Percentiles rank a stretch among this genome's conserved stretches.
Evolutionary conservation across 257 asterid species (phyloP).

Genomic region (Sherardia arvensis): DNA sequence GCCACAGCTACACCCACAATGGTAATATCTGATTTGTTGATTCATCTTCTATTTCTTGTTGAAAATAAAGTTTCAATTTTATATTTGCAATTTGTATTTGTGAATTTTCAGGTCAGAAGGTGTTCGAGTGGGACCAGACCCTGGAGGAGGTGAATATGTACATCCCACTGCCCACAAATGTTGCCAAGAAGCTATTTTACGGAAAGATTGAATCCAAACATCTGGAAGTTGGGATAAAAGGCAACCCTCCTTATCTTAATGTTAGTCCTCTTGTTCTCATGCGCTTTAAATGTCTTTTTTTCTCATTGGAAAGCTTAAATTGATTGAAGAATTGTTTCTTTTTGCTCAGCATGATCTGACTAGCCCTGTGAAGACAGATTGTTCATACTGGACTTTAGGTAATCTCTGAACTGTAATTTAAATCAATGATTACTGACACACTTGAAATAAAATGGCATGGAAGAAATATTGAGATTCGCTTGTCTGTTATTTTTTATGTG

Average conservation of each 20-base stretch:
- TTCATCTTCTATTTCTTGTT: neutral
- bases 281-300: neutral
- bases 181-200: constrained; percentile 73
- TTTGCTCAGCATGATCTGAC: constrained; percentile 57
- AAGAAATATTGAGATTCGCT: neutral
- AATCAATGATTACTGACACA: neutral
- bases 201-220: constrained; percentile 73
- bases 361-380: constrained; percentile 83
- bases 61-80: neutral
- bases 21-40: constrained; percentile 26
- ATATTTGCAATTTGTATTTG: neutral
- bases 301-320: neutral
- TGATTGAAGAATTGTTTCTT: neutral
- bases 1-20: constrained; percentile 58
- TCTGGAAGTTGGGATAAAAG: constrained; percentile 91
- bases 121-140: constrained; percentile 98
- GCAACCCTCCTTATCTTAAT: constrained; percentile 86
- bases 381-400: constrained; percentile 97
- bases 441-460: neutral
- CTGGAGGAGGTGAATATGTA: constrained; percentile 93
- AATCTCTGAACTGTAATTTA: constrained; percentile 6
- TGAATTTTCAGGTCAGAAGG: constrained; percentile 65
- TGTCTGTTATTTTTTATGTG: neutral
- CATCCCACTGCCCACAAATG: constrained; percentile 70
- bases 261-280: constrained; percentile 29